phyloP scores from a whole-genome alignment of 345 rosid genomes.

The Bruguiera sexangula region DNA sequence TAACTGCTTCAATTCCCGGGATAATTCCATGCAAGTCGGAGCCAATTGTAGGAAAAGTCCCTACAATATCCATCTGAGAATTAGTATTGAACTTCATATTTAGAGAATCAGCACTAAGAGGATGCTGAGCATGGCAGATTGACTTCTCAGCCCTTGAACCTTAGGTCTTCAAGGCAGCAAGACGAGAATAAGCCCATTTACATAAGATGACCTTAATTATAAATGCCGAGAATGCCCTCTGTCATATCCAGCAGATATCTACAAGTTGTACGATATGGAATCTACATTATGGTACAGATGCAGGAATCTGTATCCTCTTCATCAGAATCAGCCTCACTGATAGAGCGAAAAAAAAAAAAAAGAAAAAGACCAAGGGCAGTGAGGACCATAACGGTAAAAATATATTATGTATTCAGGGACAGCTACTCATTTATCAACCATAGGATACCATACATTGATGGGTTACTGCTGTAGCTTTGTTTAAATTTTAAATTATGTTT shows the following conservation, averaged over 20 bases:
- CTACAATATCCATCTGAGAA: constrained; percentile 3
- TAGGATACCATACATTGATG: neutral
- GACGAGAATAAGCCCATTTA: constrained; percentile 25
- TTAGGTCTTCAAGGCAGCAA: constrained; percentile 16
- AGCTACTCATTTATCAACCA: neutral
- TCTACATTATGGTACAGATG: constrained; percentile 83
- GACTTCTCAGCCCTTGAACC: constrained; percentile 15
- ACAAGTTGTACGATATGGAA: constrained; percentile 12
- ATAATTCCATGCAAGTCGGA: constrained; percentile 10
- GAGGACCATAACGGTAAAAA: neutral
- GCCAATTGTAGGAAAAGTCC: constrained; percentile 12
- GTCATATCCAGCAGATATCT: constrained; percentile 17
- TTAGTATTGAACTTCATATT: constrained; percentile 1
- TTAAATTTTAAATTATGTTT: too few relatives aligned
- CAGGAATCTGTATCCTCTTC: constrained; percentile 83
- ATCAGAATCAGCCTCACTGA: constrained; percentile 85
- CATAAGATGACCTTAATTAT: constrained; percentile 12
- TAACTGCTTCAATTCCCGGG: constrained; percentile 9
- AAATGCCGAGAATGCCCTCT: constrained; percentile 8
- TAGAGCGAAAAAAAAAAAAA: constrained; percentile 21
- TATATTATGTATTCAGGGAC: neutral
- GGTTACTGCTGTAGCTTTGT: too few relatives aligned
- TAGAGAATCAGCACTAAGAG: neutral
- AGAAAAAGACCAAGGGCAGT: neutral
- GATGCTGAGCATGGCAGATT: constrained; percentile 22